phyloP scores from a whole-genome alignment of 352 stramenopile species.

The Pythium rhizo-oryzae region DNA sequence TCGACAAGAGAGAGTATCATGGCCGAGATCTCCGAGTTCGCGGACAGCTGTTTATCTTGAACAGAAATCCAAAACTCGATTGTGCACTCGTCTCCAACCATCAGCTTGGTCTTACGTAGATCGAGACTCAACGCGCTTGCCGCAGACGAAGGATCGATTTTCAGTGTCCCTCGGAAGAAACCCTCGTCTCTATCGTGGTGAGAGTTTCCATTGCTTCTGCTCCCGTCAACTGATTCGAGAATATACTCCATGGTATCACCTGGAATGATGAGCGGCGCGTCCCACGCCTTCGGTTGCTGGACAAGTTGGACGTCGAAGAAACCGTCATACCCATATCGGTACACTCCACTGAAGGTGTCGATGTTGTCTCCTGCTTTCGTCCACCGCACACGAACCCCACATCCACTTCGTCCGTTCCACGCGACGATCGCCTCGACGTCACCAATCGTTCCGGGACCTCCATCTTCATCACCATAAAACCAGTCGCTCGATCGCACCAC shows the following conservation, averaged over 20 bases:
- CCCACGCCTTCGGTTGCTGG: constrained; percentile 18
- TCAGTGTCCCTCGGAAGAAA: constrained; percentile 41
- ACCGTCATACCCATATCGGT: constrained; percentile 65
- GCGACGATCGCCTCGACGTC: constrained; percentile 54
- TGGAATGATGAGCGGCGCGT: constrained; percentile 47
- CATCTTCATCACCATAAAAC: constrained; percentile 78
- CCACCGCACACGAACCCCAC: constrained; percentile 67
- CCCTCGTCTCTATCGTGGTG: constrained; percentile 26
- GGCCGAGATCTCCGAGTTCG: neutral
- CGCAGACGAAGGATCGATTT: constrained; percentile 12
- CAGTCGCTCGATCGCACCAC: constrained; percentile 71
- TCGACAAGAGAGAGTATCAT: constrained; percentile 13
- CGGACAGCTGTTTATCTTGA: neutral
- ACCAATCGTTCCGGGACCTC: constrained; percentile 56
- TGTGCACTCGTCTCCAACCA: constrained; percentile 44
- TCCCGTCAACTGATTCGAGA: constrained; percentile 26
- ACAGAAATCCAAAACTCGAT: constrained; percentile 58
- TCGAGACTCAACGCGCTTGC: constrained; percentile 11
- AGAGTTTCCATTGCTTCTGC: neutral
- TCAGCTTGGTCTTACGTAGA: constrained; percentile 23
- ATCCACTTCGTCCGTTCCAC: constrained; percentile 51
- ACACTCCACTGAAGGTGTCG: constrained; percentile 32
- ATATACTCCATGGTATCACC: constrained; percentile 45
- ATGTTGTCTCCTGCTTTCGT: neutral
- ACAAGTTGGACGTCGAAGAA: constrained; percentile 63